Percentiles rank a stretch among this genome's conserved stretches.
Conservation (phyloP, 805 yeast genomes). For the Peterozyma xylosa region DNA sequence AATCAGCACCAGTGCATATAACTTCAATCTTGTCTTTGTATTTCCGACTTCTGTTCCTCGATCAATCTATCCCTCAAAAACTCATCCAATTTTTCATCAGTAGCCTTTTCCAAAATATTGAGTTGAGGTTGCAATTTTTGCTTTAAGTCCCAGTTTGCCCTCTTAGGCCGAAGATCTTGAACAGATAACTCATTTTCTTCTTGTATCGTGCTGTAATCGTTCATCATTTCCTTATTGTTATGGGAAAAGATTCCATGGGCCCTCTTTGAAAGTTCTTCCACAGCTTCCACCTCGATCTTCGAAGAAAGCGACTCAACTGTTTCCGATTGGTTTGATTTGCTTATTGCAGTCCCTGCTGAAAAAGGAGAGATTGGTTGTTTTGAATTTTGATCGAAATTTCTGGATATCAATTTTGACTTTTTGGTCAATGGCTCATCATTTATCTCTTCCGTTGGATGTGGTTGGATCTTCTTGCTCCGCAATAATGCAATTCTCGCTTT, state of each 20-base stretch:
- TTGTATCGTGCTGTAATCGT: too few relatives aligned
- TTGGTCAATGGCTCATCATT: background rate
- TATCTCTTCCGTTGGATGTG: background rate
- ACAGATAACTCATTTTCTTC: too few relatives aligned
- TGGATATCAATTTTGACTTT: constrained; percentile 5
- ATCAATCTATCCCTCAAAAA: constrained; percentile 27
- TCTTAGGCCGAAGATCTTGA: constrained; percentile 3
- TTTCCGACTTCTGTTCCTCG: background rate
- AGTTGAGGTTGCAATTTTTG: constrained; percentile 21
- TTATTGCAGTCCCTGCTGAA: too few relatives aligned
- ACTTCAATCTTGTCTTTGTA: too few relatives aligned
- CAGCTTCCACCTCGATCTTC: too few relatives aligned
- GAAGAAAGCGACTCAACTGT: too few relatives aligned
- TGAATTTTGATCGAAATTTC: constrained; percentile 1
- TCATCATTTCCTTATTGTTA: too few relatives aligned
- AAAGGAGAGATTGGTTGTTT: too few relatives aligned
- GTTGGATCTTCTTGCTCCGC: constrained; percentile 13
- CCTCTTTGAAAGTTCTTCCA: too few relatives aligned
- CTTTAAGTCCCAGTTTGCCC: constrained; percentile 29
- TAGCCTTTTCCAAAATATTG: constrained; percentile 26
- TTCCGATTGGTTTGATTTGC: too few relatives aligned
- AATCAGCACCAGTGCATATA: too few relatives aligned
- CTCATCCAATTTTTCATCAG: constrained; percentile 31
- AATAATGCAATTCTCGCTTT: constrained; percentile 19
- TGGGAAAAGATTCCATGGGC: too few relatives aligned